Base-by-base conservation (phyloP, 106 monocot species). In the Iris macrosiphon region DNA sequence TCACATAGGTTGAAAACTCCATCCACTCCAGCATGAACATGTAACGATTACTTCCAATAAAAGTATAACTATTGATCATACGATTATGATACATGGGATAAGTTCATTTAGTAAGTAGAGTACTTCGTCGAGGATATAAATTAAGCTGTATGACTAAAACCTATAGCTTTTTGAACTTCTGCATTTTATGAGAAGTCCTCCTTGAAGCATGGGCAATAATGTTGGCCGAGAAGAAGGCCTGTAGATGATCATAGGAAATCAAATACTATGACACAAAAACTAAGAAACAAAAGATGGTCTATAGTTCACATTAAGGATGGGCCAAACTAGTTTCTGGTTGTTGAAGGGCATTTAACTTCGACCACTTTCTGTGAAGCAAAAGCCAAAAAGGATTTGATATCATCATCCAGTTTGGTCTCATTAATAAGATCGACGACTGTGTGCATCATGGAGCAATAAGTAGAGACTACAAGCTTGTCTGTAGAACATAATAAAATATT, bases 181-280 rank as follows among this genome's bases (percentile, higher is more conserved):
- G 45, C 31, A 40, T 63, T 63, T 49, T 49, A 51, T 34, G 63
- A 51, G 63, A 63, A 23, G 49, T 20, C 24, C 50, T 63, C 23
- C 63, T 63, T 63, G 63, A 63, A 38, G 63, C 50, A 5, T 63
- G 63, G 35, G 63, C 63, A 37, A 49, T 37, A 27, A 35, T 22
- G 50, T 63, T 63, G 49, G 63, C 34, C 6, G 62, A 48, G 27
- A 63, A 63, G 49, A 63, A 63, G 17, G 38, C 62, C 62, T 63
- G 35, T 13, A 48, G 20, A 22, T 21, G 3, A 18, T 20, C 21
- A 26, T 6, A 26, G 3, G 24, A 16, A 37, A 2, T 12, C 3
- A 4, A 32, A 11, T 15, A 53, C 16, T 16, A 3, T 8, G 18
- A 30, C 30, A n/a, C 3, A 20, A n/a, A 29, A 11, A 11, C 7